Base-by-base conservation (phyloP, 441 rosid genomes). In the Breynia disticha region DNA sequence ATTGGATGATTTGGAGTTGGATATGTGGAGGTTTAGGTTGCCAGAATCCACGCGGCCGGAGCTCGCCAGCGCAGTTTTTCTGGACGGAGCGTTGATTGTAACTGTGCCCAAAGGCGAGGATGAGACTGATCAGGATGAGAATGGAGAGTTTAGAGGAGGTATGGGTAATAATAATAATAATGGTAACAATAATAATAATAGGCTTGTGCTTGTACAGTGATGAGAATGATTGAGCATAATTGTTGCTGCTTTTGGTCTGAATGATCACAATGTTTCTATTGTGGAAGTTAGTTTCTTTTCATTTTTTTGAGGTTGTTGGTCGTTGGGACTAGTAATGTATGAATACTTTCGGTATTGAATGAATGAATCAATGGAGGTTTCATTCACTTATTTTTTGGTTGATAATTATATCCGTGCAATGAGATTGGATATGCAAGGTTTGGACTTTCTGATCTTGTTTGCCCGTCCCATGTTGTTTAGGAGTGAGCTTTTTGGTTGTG, bases 191-290 rank as follows among this genome's bases (percentile, higher is more conserved):
- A 67, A 48, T 16, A 67, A 59, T 46, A 67, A 67, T 57, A 63
- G 90, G 73, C 95, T 90, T 22, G 95, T 87, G 66, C 83, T 87
- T 76, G 96, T 90, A 81, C 97, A 77, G 76, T 86, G 65, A 79
- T 46, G 18, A 51, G n/a, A 19, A 18, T 37, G 49, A 8, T 37
- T 41, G 20, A 32, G 49, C 45, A 20, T 56, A n/a, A 13, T 47
- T 46, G 13, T 32, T 64, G 57, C 61, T 60, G 44, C 44, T 41
- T 46, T 48, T 50, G 46, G 37, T 48, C 14, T 37, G 56, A 65
- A 50, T 68, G n/a, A n/a, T n/a, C n/a, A n/a, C 54, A 65, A 54
- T 57, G 60, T 22, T 5, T 9, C 35, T 61, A 39, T 50, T 57
- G 56, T 66, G 53, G 59, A 67, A 61, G 62, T 50, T 64, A 28